Percentiles rank a stretch among this genome's conserved stretches.
phyloP scores from a whole-genome alignment of 2,329 filamentous ascomycete genomes.

The Dactylellina drechsleri region DNA sequence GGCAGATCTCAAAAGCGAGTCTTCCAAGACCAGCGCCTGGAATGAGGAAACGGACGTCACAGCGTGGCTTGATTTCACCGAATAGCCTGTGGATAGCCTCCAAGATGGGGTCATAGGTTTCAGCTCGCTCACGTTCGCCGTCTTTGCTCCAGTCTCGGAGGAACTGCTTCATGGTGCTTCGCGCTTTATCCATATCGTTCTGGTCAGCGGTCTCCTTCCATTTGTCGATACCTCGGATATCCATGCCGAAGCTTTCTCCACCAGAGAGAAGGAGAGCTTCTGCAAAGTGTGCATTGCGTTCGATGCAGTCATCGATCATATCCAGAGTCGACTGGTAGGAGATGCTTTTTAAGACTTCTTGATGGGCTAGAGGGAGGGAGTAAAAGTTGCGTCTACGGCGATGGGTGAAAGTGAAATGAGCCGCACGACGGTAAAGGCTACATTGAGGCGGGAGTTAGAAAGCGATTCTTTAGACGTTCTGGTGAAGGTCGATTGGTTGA shows the following conservation, averaged over 20 bases:
- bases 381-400: slow-evolving; percentile 92
- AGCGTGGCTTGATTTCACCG: slow-evolving; percentile 56
- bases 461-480: neutral
- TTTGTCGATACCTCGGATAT: slow-evolving; percentile 62
- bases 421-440: slow-evolving; percentile 63
- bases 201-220: slow-evolving; percentile 78
- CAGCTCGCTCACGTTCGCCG: slow-evolving; percentile 77
- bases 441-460: neutral
- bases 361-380: slow-evolving; percentile 82
- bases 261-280: slow-evolving; percentile 78
- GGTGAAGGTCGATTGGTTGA: neutral
- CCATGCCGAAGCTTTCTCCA: slow-evolving; percentile 73
- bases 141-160: slow-evolving; percentile 93
- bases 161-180: slow-evolving; percentile 90
- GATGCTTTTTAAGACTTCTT: slow-evolving; percentile 83
- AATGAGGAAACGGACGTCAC: slow-evolving; percentile 74
- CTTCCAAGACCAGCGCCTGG: slow-evolving; percentile 90
- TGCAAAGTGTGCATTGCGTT: slow-evolving; percentile 84
- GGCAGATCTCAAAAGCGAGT: slow-evolving; percentile 86
- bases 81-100: slow-evolving; percentile 67
- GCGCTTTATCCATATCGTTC: slow-evolving; percentile 85
- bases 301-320: slow-evolving; percentile 85
- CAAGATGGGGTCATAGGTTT: slow-evolving; percentile 80
- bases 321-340: slow-evolving; percentile 81
- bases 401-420: slow-evolving; percentile 91